Base-by-base conservation (phyloP, 2,329 filamentous ascomycete genomes). In the Dothideomycetidae sp. region DNA sequence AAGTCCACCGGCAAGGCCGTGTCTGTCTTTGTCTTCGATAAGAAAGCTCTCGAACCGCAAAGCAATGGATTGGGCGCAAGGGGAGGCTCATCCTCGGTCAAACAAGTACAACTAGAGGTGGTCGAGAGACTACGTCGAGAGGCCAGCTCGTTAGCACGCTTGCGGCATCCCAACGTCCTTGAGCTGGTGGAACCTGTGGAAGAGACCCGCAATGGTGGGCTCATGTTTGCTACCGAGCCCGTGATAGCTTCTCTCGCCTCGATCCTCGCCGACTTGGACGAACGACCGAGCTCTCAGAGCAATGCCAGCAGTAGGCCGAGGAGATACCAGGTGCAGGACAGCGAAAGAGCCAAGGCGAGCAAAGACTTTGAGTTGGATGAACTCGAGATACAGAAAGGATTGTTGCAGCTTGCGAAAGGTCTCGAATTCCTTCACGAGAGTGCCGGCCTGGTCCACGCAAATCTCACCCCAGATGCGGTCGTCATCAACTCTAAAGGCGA, bases 401-500 rank as follows among this genome's bases (percentile, higher is more conserved):
- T 98, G 44, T 63, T 96, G 43, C 90, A 98, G 57, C 72, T 98
- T 45, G 86, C 80, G 52, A 94, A 94, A 56, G 88, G 86, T 2
- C 66, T 96, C 18, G 88, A 96, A 59, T 96, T 96, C 54, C 62
- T 96, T 42, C 88, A 96, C 54, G 88, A 96, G 54, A 93, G 88
- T 54, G 88, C 88, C 7, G 84, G 84, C 1, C 68, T 98, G 33
- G 83, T 96, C 0, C 90, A 98, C 58, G 84, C 81, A 33, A 98
- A 98, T 54, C 59, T 98, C 45, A 96, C 86, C 0, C 90, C 90
- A 0, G 88, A 96, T 46, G 82, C 86, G 12, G 76, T 98, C 46
- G 79, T 93, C 46, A 75, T 98, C 58, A 98, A 98, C 60, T 75
- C 82, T 29, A 98, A 98, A 73, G 93, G 83, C 33, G 90, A 98